Evolutionary conservation across 208 protist genomes (phyloP).

Genomic region (Leishmania lainsoni): DNA sequence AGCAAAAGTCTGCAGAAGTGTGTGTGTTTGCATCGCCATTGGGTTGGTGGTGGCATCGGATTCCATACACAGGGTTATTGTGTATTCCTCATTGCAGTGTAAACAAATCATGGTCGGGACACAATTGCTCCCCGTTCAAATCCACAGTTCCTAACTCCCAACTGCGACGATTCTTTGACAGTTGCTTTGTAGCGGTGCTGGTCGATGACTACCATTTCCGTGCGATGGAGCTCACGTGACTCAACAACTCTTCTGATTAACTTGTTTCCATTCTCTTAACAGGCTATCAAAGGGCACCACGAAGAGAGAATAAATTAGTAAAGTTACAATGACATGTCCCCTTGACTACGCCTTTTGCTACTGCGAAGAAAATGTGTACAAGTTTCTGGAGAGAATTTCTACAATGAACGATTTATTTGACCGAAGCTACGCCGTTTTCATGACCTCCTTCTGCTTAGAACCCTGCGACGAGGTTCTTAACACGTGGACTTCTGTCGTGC

Average conservation of each 20-base stretch:
- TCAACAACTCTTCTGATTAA: not conserved
- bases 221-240: not conserved
- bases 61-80: not conserved
- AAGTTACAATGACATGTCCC: not conserved
- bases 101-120: not conserved
- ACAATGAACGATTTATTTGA: constrained; percentile 28
- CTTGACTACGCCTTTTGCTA: constrained; percentile 36
- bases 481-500: constrained; percentile 35
- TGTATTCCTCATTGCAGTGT: not conserved
- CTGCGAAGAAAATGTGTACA: constrained; percentile 51
- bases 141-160: not conserved
- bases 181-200: not conserved
- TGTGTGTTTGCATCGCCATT: not conserved
- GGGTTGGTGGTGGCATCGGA: not conserved
- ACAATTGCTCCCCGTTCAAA: not conserved
- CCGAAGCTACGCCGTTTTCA: constrained; percentile 31
- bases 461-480: constrained; percentile 20
- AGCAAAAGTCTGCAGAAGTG: too few relatives aligned
- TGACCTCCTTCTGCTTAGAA: constrained; percentile 31
- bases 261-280: not conserved
- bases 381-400: constrained; percentile 16
- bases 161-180: not conserved
- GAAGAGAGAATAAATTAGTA: not conserved
- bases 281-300: not conserved
- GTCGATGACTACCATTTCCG: not conserved